phyloP scores from a whole-genome alignment of 805 yeast genomes.

The Yarrowia sp. region DNA sequence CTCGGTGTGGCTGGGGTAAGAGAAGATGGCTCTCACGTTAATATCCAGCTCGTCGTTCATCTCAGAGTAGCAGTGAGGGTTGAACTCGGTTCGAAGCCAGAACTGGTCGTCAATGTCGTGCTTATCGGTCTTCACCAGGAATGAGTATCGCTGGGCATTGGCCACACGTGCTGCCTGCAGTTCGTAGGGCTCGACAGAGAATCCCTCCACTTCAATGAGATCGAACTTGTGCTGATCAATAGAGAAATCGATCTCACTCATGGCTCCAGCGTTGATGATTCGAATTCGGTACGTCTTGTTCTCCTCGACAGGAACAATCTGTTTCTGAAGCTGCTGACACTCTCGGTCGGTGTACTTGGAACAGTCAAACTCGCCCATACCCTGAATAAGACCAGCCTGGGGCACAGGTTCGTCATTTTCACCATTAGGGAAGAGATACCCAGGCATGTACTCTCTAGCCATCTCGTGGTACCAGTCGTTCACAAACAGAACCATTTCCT shows the following conservation, averaged over 20 bases:
- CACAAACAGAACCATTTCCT: conserved; percentile 51
- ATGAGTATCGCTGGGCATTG: conserved; percentile 83
- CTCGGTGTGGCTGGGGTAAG: conserved; percentile 47
- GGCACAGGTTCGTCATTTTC: conserved; percentile 53
- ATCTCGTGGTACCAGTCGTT: conserved; percentile 54
- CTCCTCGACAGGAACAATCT: conserved; percentile 42
- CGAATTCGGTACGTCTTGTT: conserved; percentile 43
- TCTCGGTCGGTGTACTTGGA: conserved; percentile 38
- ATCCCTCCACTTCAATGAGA: conserved; percentile 51
- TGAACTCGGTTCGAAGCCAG: conserved; percentile 54
- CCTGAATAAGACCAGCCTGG: conserved; percentile 55
- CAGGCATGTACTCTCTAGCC: conserved; percentile 50
- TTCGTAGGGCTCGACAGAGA: conserved; percentile 44
- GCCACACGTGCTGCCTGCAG: conserved; percentile 52
- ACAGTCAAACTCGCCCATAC: conserved; percentile 49
- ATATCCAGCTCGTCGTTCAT: conserved; percentile 50
- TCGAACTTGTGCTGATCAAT: conserved; percentile 47
- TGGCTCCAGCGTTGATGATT: conserved; percentile 50
- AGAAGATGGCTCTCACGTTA: conserved; percentile 50
- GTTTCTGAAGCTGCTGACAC: conserved; percentile 41
- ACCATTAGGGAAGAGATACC: conserved; percentile 53
- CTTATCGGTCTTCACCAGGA: conserved; percentile 56
- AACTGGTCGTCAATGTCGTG: conserved; percentile 48
- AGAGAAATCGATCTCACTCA: conserved; percentile 48
- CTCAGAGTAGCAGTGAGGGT: conserved; percentile 51